phyloP scores from a whole-genome alignment of 2,329 filamentous ascomycete genomes.

The Ascomycota sp. region DNA sequence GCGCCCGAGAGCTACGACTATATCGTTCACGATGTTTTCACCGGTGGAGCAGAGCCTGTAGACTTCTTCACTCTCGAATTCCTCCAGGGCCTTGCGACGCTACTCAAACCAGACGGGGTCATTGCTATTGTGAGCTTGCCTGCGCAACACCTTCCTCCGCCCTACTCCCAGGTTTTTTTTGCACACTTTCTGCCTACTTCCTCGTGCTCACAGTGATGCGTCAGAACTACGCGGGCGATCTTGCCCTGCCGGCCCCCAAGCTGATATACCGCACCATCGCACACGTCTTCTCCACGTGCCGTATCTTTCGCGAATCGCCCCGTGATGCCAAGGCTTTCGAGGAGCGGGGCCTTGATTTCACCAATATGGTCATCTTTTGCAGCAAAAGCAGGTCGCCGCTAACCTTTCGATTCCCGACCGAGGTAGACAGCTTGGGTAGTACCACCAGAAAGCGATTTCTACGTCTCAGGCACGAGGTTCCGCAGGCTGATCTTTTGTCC shows the following conservation, averaged over 20 bases:
- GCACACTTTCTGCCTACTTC: neutral
- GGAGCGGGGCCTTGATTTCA: conserved; percentile 46
- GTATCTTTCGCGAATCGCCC: conserved; percentile 67
- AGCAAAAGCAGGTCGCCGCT: conserved; percentile 36
- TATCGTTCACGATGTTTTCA: conserved; percentile 95
- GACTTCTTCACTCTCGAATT: conserved; percentile 79
- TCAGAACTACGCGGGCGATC: conserved; percentile 87
- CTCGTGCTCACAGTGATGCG: no score
- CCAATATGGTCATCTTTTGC: conserved; percentile 95
- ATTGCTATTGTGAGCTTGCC: conserved; percentile 79
- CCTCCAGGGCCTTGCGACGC: conserved; percentile 43
- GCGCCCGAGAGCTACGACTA: conserved; percentile 51
- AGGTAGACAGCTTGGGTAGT: conserved; percentile 52
- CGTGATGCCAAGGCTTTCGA: conserved; percentile 26
- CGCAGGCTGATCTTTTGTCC: conserved; percentile 25
- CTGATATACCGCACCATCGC: conserved; percentile 69
- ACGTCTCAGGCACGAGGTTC: conserved; percentile 50
- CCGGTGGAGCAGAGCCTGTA: conserved; percentile 80
- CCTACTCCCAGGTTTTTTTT: no score
- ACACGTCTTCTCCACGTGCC: conserved; percentile 69
- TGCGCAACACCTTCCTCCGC: no score
- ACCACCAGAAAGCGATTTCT: conserved; percentile 49
- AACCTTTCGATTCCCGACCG: conserved; percentile 43
- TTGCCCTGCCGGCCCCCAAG: conserved; percentile 53
- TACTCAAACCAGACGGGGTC: conserved; percentile 60